Evolutionary conservation across 2,329 filamentous ascomycete genomes (phyloP).

Genomic region (Stachybotrys elegans): DNA sequence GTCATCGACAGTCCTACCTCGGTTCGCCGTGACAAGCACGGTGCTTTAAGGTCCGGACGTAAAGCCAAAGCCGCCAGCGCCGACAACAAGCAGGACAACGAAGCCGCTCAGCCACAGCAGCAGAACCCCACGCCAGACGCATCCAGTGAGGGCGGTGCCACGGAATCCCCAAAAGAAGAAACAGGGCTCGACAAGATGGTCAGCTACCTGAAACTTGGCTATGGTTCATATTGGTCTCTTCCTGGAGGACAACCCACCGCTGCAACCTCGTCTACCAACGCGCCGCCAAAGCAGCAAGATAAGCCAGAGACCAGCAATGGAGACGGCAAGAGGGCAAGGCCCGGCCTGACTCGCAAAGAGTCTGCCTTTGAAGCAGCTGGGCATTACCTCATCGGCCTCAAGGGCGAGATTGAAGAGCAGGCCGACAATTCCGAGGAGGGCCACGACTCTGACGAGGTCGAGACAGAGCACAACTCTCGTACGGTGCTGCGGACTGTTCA

Average conservation of each 20-base stretch:
- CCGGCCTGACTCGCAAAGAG: constrained; percentile 8
- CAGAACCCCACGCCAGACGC: background rate
- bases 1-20: constrained; percentile 73
- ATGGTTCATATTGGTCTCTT: constrained; percentile 61
- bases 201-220: constrained; percentile 61
- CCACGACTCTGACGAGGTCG: constrained; percentile 22
- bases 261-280: constrained; percentile 8
- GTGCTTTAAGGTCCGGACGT: constrained; percentile 24
- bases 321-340: constrained; percentile 1
- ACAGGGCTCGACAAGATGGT: constrained; percentile 51
- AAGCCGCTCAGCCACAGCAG: background rate
- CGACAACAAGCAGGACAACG: background rate
- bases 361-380: constrained; percentile 29
- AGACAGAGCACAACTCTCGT: constrained; percentile 41
- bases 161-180: constrained; percentile 19
- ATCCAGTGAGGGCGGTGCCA: constrained; percentile 12
- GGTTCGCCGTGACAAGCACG: constrained; percentile 45
- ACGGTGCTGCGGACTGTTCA: constrained; percentile 62
- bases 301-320: constrained; percentile 7
- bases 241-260: constrained; percentile 19
- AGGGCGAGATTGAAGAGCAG: constrained; percentile 55
- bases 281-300: constrained; percentile 10
- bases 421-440: constrained; percentile 24
- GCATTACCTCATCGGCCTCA: constrained; percentile 63
- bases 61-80: constrained; percentile 9